Conservation (phyloP, 208 protist genomes). For the Acanthamoeba triangularis region DNA sequence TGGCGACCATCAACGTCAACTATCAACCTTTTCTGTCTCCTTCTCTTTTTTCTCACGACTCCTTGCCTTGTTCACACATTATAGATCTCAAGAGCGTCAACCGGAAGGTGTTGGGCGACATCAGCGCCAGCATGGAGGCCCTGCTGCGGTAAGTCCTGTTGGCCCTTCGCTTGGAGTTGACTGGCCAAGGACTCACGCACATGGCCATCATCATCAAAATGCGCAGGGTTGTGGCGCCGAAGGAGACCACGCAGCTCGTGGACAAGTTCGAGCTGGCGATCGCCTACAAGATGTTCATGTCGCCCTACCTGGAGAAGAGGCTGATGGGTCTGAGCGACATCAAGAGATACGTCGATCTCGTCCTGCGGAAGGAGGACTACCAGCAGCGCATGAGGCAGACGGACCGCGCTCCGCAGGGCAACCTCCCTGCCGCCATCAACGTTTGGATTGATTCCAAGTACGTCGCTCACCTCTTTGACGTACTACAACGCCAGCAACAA, state of each 20-base stretch:
- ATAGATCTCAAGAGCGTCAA: conserved; percentile 83
- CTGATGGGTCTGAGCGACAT: conserved; percentile 85
- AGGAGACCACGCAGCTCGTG: conserved; percentile 16
- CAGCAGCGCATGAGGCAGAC: conserved; percentile 47
- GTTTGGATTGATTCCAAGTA: conserved; percentile 61
- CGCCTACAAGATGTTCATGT: conserved; percentile 84
- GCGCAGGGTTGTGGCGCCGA: background rate
- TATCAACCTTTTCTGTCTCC: background rate
- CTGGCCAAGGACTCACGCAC: background rate
- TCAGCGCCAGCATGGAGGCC: conserved; percentile 79
- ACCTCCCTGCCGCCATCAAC: conserved; percentile 22
- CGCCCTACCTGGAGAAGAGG: conserved; percentile 84
- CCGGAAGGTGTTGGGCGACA: conserved; percentile 78
- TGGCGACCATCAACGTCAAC: background rate
- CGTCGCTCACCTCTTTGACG: background rate
- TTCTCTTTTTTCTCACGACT: background rate
- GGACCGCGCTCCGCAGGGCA: conserved; percentile 21
- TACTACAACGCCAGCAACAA: background rate
- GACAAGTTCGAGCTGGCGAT: conserved; percentile 69
- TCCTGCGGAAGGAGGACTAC: conserved; percentile 79
- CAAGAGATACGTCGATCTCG: conserved; percentile 74
- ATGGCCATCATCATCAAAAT: background rate
- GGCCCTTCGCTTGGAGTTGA: background rate
- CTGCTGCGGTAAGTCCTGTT: conserved; percentile 26
- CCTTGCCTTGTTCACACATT: background rate